Conservation (phyloP, 176 grass and related monocot species). For the Tillandsia leiboldiana region DNA sequence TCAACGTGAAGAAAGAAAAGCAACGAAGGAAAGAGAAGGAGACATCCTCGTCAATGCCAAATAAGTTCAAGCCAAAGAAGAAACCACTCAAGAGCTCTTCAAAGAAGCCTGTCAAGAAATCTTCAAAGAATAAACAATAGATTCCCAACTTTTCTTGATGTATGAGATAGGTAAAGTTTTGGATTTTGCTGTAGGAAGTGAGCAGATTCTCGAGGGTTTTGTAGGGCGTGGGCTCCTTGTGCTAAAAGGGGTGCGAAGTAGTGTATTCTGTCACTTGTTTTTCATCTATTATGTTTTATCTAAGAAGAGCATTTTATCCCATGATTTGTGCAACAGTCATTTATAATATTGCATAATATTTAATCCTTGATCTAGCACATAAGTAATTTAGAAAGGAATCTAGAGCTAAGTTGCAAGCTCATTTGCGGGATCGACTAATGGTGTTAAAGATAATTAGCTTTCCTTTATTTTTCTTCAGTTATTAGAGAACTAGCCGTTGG, state of each 20-base stretch:
- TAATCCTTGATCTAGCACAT: too few relatives aligned
- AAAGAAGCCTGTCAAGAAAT: slow-evolving; percentile 21
- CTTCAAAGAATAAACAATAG: slow-evolving; percentile 23
- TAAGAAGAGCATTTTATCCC: too few relatives aligned
- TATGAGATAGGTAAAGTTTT: slow-evolving; percentile 16
- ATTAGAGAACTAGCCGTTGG: too few relatives aligned
- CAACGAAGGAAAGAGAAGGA: slow-evolving; percentile 46
- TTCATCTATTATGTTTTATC: background rate
- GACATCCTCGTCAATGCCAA: slow-evolving; percentile 18
- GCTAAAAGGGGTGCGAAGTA: background rate
- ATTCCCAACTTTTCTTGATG: background rate
- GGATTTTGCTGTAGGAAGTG: background rate
- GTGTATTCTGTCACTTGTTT: background rate
- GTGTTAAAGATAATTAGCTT: too few relatives aligned
- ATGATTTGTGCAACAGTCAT: too few relatives aligned
- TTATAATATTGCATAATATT: too few relatives aligned
- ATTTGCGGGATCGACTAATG: too few relatives aligned
- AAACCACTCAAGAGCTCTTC: slow-evolving; percentile 55
- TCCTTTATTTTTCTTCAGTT: too few relatives aligned
- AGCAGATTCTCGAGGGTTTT: slow-evolving; percentile 1
- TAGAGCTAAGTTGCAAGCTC: too few relatives aligned
- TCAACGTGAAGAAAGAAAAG: slow-evolving; percentile 77
- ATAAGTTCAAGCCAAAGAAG: slow-evolving; percentile 54
- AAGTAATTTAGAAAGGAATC: too few relatives aligned
- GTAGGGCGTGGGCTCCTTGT: background rate